Evolutionary conservation across 1,284 basidiomycete genomes (phyloP).

Genomic region (Ganoderma lingzhi): DNA sequence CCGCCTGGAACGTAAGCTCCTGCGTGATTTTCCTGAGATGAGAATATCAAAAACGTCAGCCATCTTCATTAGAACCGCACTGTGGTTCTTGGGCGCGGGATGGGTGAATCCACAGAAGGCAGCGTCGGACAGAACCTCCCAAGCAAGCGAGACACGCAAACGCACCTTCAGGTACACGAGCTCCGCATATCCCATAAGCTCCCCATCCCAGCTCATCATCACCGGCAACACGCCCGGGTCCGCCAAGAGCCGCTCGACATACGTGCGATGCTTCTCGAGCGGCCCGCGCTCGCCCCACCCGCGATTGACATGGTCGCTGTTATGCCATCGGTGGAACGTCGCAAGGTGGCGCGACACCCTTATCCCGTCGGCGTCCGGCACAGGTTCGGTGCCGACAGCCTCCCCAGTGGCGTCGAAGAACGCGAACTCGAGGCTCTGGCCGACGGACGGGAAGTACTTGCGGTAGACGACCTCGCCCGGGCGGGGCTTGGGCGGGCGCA

Average conservation of each 20-base stretch:
- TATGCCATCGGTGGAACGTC: slow-evolving; percentile 61
- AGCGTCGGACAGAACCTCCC: not conserved
- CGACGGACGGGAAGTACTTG: slow-evolving; percentile 53
- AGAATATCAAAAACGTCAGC: not conserved
- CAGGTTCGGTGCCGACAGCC: slow-evolving; percentile 37
- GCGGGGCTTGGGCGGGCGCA: slow-evolving; percentile 60
- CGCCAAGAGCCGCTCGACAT: slow-evolving; percentile 47
- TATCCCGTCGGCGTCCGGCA: slow-evolving; percentile 27
- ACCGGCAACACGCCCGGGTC: slow-evolving; percentile 56
- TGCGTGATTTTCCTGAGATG: slow-evolving; percentile 52
- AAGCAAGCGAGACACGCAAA: not conserved
- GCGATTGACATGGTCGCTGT: slow-evolving; percentile 55
- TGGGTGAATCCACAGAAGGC: slow-evolving; percentile 3
- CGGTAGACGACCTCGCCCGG: slow-evolving; percentile 56
- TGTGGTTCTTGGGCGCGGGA: not conserved
- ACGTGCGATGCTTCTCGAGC: slow-evolving; percentile 55
- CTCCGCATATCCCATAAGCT: slow-evolving; percentile 62
- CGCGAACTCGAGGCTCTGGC: slow-evolving; percentile 52
- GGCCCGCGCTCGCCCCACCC: slow-evolving; percentile 61
- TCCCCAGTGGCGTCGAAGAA: slow-evolving; percentile 49
- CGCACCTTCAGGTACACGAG: slow-evolving; percentile 59
- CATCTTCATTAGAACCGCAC: not conserved
- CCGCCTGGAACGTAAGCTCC: slow-evolving; percentile 49
- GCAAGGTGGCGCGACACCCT: slow-evolving; percentile 50
- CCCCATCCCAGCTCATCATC: slow-evolving; percentile 61